phyloP scores from a whole-genome alignment of 164 flowering plant species.

The Stephania yunnanensis region DNA sequence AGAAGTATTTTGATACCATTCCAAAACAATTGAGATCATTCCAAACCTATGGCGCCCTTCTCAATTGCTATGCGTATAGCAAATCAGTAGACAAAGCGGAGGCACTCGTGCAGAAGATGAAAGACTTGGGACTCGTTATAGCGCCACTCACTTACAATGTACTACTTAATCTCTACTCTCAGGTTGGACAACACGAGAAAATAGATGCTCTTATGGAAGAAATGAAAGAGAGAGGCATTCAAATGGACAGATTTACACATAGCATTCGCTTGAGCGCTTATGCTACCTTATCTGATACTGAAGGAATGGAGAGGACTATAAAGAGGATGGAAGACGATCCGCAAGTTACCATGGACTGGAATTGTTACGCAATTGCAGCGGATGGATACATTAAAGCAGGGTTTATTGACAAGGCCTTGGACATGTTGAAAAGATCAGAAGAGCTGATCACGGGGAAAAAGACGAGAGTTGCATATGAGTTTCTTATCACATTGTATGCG shows the following conservation, averaged over 20 bases:
- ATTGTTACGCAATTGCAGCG: conserved; percentile 31
- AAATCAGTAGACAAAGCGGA: conserved; percentile 36
- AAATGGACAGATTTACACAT: conserved; percentile 23
- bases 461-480: conserved; percentile 17
- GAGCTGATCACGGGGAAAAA: conserved; percentile 4
- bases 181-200: conserved; percentile 32
- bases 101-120: conserved; percentile 31
- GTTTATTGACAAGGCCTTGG: conserved; percentile 21
- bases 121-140: conserved; percentile 22
- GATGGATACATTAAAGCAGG: conserved; percentile 38
- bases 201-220: conserved; percentile 33
- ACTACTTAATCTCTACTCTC: conserved; percentile 32
- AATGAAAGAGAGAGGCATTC: conserved; percentile 38
- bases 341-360: conserved; percentile 23
- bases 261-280: conserved; percentile 28
- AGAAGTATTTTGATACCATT: conserved; percentile 29
- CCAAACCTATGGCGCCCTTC: conserved; percentile 32
- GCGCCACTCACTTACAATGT: conserved; percentile 28
- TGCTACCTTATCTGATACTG: conserved; percentile 29
- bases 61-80: conserved; percentile 29
- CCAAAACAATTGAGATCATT: conserved; percentile 14
- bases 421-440: conserved; percentile 25
- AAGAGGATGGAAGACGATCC: conserved; percentile 31
- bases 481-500: conserved; percentile 30
- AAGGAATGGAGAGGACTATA: conserved; percentile 32